Percentiles rank a stretch among this genome's conserved stretches.
Evolutionary conservation across 1,284 basidiomycete genomes (phyloP).

Genomic region (Jaminaea rosea): DNA sequence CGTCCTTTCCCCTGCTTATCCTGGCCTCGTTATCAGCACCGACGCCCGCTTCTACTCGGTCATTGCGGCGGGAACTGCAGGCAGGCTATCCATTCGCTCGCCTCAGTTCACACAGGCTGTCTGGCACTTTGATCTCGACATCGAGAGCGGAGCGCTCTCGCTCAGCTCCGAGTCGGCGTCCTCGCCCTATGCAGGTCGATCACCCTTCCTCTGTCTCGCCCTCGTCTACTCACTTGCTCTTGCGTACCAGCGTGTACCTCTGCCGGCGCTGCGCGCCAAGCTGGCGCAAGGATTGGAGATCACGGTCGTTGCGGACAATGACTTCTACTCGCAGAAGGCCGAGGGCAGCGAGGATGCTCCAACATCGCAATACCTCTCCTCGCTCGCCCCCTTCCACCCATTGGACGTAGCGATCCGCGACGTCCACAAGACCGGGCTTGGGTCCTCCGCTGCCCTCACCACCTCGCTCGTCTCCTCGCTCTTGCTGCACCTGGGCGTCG

Average conservation of each 20-base stretch:
- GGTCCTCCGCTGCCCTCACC: conserved; percentile 91
- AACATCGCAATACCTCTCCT: conserved; percentile 47
- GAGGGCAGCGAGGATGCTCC: conserved; percentile 55
- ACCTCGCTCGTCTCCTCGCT: conserved; percentile 84
- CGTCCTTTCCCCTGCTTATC: conserved; percentile 43
- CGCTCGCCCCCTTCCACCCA: conserved; percentile 62
- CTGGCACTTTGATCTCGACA: conserved; percentile 61
- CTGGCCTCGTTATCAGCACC: conserved; percentile 56
- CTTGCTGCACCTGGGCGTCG: conserved; percentile 65
- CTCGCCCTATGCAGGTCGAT: conserved; percentile 49
- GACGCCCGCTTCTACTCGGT: conserved; percentile 82
- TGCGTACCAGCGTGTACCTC: conserved; percentile 48
- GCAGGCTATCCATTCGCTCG: conserved; percentile 72
- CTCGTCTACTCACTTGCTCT: conserved; percentile 67
- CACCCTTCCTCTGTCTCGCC: conserved; percentile 87
- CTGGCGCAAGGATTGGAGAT: conserved; percentile 57
- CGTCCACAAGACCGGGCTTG: conserved; percentile 96
- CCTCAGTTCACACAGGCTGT: conserved; percentile 76
- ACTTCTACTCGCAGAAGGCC: conserved; percentile 89
- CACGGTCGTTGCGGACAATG: conserved; percentile 82
- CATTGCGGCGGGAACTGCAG: too few relatives aligned
- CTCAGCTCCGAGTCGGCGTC: neutral
- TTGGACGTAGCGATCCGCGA: conserved; percentile 52
- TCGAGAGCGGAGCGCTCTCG: neutral
- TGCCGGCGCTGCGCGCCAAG: conserved; percentile 6